phyloP scores from a whole-genome alignment of 179 eudicot genomes.

The Silene noctiflora region DNA sequence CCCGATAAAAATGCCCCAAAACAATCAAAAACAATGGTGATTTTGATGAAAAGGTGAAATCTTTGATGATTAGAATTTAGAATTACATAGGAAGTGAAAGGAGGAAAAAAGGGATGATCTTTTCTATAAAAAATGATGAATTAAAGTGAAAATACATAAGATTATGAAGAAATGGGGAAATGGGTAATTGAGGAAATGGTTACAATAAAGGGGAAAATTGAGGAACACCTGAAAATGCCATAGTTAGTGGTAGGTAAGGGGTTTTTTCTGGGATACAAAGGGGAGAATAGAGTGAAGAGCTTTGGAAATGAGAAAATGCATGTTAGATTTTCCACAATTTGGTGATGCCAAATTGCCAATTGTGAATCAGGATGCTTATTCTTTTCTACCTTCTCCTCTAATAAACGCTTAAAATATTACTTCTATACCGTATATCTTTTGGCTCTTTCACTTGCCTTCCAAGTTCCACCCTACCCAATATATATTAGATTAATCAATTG shows the following conservation, averaged over 20 bases:
- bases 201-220: background rate
- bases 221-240: background rate
- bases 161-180: conserved; percentile 13
- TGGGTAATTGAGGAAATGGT: conserved; percentile 3
- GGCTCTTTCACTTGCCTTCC: too few relatives aligned
- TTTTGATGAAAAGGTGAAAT: background rate
- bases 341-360: background rate
- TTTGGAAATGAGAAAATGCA: conserved; percentile 28
- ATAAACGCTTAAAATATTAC: too few relatives aligned
- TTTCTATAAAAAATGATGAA: background rate
- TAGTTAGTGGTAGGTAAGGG: conserved; percentile 11
- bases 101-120: background rate
- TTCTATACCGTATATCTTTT: too few relatives aligned
- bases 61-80: conserved; percentile 14
- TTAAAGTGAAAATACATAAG: background rate
- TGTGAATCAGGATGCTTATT: too few relatives aligned
- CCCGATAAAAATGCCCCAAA: conserved; percentile 4
- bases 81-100: background rate
- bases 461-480: too few relatives aligned
- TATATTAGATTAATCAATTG: too few relatives aligned
- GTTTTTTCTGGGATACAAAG: conserved; percentile 15
- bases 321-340: background rate
- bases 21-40: background rate
- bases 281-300: background rate
- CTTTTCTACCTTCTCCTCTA: too few relatives aligned